Evolutionary conservation across 148 eudicot species (phyloP).

Genomic region (Vaccinium macrocarpon): DNA sequence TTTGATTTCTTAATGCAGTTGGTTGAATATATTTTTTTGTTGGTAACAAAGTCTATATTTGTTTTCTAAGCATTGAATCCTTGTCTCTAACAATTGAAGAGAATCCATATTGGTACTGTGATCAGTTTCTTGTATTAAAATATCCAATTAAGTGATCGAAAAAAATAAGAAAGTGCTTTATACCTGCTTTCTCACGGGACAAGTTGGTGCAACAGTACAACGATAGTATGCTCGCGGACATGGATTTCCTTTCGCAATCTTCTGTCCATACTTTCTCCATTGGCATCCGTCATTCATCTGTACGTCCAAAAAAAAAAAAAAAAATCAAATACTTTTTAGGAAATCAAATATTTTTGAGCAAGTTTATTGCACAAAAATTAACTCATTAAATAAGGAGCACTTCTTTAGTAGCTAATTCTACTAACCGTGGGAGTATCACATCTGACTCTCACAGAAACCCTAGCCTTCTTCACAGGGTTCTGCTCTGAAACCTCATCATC

Average conservation of each 20-base stretch:
- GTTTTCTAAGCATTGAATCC: neutral
- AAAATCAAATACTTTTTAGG: neutral
- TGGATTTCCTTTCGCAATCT: constrained; percentile 85
- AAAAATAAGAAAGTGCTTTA: neutral
- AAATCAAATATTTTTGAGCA: neutral
- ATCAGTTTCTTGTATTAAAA: neutral
- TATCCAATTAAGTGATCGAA: neutral
- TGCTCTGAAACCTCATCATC: constrained; percentile 65
- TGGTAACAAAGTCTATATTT: neutral
- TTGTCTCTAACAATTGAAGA: neutral
- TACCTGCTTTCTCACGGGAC: constrained; percentile 76
- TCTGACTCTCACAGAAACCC: constrained; percentile 86
- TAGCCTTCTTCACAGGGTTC: constrained; percentile 70
- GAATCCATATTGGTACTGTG: neutral
- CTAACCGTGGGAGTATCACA: constrained; percentile 90
- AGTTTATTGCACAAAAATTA: neutral
- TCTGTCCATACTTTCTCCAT: constrained; percentile 94
- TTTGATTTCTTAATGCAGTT: neutral
- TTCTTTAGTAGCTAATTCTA: neutral
- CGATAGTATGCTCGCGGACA: constrained; percentile 93
- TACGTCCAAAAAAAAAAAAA: neutral
- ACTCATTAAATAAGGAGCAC: neutral
- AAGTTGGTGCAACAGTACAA: constrained; percentile 73
- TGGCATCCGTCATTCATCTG: constrained; percentile 96
- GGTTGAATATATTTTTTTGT: neutral